phyloP scores from a whole-genome alignment of 208 protist species.

The Herpetomonas tarakana region DNA sequence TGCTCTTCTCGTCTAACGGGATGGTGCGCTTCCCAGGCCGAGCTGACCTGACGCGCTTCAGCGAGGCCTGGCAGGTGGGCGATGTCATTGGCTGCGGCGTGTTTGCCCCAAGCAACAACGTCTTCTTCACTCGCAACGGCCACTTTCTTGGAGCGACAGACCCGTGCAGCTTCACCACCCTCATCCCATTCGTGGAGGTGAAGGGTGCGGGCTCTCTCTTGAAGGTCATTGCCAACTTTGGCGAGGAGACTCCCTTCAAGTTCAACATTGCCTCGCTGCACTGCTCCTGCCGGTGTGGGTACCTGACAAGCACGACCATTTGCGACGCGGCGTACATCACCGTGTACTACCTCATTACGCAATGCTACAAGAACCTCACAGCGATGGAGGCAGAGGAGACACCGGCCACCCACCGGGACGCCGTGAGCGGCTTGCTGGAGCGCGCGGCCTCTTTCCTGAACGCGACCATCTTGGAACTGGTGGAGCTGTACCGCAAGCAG shows the following conservation, averaged over 20 bases:
- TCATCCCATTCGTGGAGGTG: conserved; percentile 69
- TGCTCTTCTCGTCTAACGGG: conserved; percentile 60
- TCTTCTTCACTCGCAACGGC: conserved; percentile 90
- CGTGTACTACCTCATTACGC: conserved; percentile 67
- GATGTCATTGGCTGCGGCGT: conserved; percentile 88
- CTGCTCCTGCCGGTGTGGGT: conserved; percentile 46
- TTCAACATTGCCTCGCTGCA: conserved; percentile 83
- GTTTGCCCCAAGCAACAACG: conserved; percentile 60
- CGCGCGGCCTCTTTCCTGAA: conserved; percentile 61
- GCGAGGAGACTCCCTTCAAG: conserved; percentile 66
- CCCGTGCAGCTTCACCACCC: conserved; percentile 35
- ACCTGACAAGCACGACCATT: conserved; percentile 44
- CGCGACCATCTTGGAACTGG: conserved; percentile 29
- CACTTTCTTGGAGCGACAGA: conserved; percentile 78
- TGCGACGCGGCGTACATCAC: conserved; percentile 71
- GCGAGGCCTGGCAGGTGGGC: conserved; percentile 50
- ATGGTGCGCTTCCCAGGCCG: conserved; percentile 23
- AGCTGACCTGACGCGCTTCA: conserved; percentile 31
- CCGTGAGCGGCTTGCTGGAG: conserved; percentile 67
- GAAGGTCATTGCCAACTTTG: conserved; percentile 89
- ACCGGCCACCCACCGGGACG: conserved; percentile 40
- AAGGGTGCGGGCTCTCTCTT: conserved; percentile 49
- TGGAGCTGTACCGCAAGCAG: conserved; percentile 28
- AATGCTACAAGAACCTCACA: conserved; percentile 62
- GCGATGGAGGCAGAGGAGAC: conserved; percentile 8